These are phyloP conservation scores for Penicillium crystallinum DNA, from an alignment of 495 filamentous ascomycete genomes.

Conservation along the genomic window DNA sequence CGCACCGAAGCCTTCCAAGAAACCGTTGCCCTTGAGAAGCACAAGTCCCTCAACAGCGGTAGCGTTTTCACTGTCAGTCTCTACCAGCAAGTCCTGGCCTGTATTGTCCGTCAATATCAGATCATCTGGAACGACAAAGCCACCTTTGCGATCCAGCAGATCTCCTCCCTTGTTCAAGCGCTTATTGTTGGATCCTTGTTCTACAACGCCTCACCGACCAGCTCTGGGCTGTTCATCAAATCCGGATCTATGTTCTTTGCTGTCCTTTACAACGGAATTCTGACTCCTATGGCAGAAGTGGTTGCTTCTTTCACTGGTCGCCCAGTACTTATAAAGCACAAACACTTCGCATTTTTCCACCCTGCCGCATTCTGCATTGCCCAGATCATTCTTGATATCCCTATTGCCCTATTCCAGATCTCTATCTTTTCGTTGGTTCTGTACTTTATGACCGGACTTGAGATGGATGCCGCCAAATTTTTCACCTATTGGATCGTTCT, in stretches of 20 bases:
- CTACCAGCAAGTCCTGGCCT: conserved; percentile 47
- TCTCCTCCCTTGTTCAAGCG: conserved; percentile 26
- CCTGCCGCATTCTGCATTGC: conserved; percentile 54
- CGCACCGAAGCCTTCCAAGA: conserved; percentile 40
- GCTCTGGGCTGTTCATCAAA: conserved; percentile 44
- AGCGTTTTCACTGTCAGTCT: conserved; percentile 52
- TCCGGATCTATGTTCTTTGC: conserved; percentile 58
- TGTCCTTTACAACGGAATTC: conserved; percentile 62
- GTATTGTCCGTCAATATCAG: conserved; percentile 46
- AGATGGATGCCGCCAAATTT: conserved; percentile 42
- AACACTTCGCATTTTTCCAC: conserved; percentile 63
- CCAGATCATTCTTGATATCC: conserved; percentile 50
- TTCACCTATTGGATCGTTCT: conserved; percentile 54
- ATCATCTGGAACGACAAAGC: conserved; percentile 52
- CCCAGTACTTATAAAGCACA: conserved; percentile 68
- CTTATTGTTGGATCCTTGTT: conserved; percentile 32
- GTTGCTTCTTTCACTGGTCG: conserved; percentile 60
- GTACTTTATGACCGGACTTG: conserved; percentile 53
- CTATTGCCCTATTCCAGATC: conserved; percentile 41
- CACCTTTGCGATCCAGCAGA: conserved; percentile 52
- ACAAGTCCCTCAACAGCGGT: conserved; percentile 19
- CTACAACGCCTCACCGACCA: conserved; percentile 28
- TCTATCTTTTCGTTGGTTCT: conserved; percentile 45
- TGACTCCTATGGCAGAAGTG: conserved; percentile 65
- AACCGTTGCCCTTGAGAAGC: conserved; percentile 32